Percentiles rank a stretch among this genome's conserved stretches.
phyloP scores from a whole-genome alignment of 768 basidiomycete species.

The Pleurotus platypus region DNA sequence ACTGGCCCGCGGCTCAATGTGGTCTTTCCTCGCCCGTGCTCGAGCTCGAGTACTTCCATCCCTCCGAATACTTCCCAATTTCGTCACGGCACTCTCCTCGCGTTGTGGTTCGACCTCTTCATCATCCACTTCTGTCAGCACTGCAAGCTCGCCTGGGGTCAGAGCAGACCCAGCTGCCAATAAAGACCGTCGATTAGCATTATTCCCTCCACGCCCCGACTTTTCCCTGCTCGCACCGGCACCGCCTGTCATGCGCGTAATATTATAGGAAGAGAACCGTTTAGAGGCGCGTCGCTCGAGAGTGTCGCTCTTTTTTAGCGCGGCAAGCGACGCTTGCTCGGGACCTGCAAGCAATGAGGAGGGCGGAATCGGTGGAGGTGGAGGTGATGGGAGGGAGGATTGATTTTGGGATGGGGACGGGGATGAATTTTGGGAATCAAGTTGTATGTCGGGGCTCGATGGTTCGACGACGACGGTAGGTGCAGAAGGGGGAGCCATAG shows the following conservation, averaged over 20 bases:
- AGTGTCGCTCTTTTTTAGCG: conserved; percentile 80
- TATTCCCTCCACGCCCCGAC: conserved; percentile 37
- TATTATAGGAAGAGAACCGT: conserved; percentile 92
- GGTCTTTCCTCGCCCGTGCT: conserved; percentile 33
- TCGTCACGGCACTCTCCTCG: conserved; percentile 4
- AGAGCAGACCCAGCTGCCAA: conserved; percentile 53
- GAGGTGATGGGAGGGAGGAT: conserved; percentile 17
- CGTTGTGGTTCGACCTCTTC: conserved; percentile 34
- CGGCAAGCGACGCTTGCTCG: conserved; percentile 80
- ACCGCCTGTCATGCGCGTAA: conserved; percentile 85
- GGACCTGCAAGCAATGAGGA: conserved; percentile 43
- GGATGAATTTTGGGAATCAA: conserved; percentile 19
- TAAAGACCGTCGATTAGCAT: conserved; percentile 62
- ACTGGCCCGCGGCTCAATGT: conserved; percentile 22
- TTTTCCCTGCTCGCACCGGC: conserved; percentile 41
- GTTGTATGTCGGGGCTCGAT: conserved; percentile 34
- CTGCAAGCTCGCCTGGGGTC: conserved; percentile 69
- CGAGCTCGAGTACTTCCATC: conserved; percentile 22
- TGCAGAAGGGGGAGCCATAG: conserved; percentile 37
- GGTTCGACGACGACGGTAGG: conserved; percentile 54
- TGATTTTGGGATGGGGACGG: conserved; percentile 12
- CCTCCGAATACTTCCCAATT: conserved; percentile 12
- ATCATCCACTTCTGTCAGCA: conserved; percentile 73
- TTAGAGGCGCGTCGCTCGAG: conserved; percentile 92
- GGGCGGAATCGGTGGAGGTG: conserved; percentile 35